A percentile compares a stretch with the other conserved stretches of the same genome.
Evolutionary conservation across 306 rosid species (phyloP).

Genomic region (Benincasa hispida): DNA sequence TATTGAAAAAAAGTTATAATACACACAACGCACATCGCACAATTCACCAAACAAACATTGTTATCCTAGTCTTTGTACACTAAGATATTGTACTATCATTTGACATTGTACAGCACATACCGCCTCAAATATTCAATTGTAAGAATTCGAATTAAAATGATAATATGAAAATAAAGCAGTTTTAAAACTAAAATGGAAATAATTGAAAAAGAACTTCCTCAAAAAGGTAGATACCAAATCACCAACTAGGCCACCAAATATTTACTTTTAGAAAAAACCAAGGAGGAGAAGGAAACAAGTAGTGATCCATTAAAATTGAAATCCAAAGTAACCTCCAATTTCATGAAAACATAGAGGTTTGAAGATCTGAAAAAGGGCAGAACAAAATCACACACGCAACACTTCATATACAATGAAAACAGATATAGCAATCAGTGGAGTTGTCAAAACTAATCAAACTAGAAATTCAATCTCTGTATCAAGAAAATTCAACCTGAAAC

Average conservation of each 20-base stretch:
- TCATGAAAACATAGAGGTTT: background rate
- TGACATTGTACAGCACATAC: background rate
- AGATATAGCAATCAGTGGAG: background rate
- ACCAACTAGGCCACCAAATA: background rate
- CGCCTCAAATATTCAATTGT: background rate
- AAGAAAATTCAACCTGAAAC: background rate
- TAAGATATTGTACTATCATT: background rate
- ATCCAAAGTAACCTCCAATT: background rate
- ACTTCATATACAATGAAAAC: background rate
- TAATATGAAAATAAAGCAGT: background rate
- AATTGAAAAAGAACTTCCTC: background rate
- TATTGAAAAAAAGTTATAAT: background rate
- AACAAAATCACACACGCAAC: background rate
- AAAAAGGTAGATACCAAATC: background rate
- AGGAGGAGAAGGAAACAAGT: background rate
- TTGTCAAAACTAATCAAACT: background rate
- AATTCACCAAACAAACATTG: background rate
- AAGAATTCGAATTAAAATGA: background rate
- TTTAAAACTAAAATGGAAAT: background rate
- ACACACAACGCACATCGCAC: background rate
- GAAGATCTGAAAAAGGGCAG: background rate
- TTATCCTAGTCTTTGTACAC: background rate
- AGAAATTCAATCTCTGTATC: background rate
- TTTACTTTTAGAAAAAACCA: background rate
- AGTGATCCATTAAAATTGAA: background rate